Base-by-base conservation (phyloP, 2,329 filamentous ascomycete genomes). In the Macrophomina tecta region DNA sequence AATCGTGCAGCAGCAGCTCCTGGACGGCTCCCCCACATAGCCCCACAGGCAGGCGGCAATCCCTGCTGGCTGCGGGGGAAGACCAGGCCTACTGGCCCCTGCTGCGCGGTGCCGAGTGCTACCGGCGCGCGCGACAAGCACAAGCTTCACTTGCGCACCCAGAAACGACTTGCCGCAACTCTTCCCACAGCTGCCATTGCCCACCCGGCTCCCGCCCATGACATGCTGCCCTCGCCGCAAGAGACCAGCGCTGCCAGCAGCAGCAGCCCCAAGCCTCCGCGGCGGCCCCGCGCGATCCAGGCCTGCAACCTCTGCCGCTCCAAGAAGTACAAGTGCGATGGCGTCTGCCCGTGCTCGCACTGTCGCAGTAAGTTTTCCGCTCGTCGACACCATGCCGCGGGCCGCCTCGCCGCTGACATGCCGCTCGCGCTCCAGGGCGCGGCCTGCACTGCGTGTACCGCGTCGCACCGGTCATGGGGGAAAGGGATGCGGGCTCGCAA, bases 321-420 rank as follows among this genome's bases (percentile, higher is more conserved):
- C 55, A 83, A 83, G 73, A 84, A 84, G 73, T 82, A 84, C 72
- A 82, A 82, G 69, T 84, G 82, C 70, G 80, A 83, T 69, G 82
- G 83, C 69, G 72, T 73, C 34, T 79, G 77, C 67, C 81, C 81
- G 32, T 83, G 81, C 70, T 75, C 75, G 9, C 79, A 82, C 66
- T 83, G 81, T 72, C 78, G 76, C 69, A 81, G 80, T 82, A 71
- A 68, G 78, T 11, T 23, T 23, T 32, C 48, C 36, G 14, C 14
- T 7, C 38, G 23, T 2, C 9, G 3, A 28, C n/a, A 5, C 46
- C 18, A n/a, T n/a, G 18, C 32, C 52, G 9, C 5, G 40, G 30
- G 49, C 51, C 38, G 8, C 11, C 18, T 40, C 7, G 23, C 28
- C 56, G 58, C 42, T 62, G 42, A 62, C 45, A 8, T 5, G 34